Base-by-base conservation (phyloP, 1,139 yeast genomes). In the Suhomyces ambrosiae region DNA sequence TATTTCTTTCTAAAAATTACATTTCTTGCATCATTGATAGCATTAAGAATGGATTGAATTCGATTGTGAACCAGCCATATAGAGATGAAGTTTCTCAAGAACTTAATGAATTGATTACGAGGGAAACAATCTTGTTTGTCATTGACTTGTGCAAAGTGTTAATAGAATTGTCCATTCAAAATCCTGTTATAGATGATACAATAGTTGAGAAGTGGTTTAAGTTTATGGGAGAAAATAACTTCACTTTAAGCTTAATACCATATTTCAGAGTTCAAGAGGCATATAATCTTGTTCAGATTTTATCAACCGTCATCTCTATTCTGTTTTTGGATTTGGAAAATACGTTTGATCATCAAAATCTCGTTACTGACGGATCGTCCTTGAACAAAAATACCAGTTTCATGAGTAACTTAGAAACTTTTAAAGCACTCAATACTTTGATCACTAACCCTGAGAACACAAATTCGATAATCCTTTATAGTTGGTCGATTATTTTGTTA, bases 401-500 rank as follows among this genome's bases (percentile, higher is more conserved):
- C 44, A 60, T 79, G 48, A 60, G 65, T 28, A 74, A 78, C 44
- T 60, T 74, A 0, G 50, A 54, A 0, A 54, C 68, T 1, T 67
- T 86, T 42, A 53, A 56, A 33, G 48, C 52, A 35, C 65, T 79
- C 16, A 76, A 73, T 49, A 53, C 52, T 4, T 48, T 68, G 3
- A 58, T 69, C 11, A 51, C 61, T 0, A 56, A 64, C 8, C 46
- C 61, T 2, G 27, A 47, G 16, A 60, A 60, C 33, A 40, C 47
- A 10, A 76, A 79, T 42, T 61, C 87, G 1, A 63, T 83, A 4
- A 62, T 82, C 1, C 58, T 77, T 33, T 83, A 85, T 49, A 75
- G 81, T 22, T 88, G 96, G 95, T 77, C 87, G 9, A 75, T 86
- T 14, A 61, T 82, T 5, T 54, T 83, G 7, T 79, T 80, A 47